A percentile compares a stretch with the other conserved stretches of the same genome.
Evolutionary conservation across 768 basidiomycete species (phyloP).

Genomic region (Tylopilus felleus): DNA sequence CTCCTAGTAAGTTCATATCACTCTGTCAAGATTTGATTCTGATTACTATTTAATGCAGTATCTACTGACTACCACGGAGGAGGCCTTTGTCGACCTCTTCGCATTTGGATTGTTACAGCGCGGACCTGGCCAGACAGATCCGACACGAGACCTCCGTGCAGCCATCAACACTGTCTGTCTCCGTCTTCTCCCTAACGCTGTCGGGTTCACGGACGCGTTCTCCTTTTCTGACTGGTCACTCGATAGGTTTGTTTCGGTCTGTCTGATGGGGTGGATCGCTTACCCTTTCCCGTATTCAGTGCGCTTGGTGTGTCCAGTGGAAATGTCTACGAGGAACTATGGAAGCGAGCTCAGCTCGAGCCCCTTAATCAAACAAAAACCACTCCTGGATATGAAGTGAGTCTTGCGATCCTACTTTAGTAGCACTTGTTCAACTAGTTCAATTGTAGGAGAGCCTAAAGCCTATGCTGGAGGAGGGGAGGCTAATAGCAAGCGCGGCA

Average conservation of each 20-base stretch:
- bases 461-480: conserved; percentile 26
- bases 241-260: conserved; percentile 44
- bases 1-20: conserved; percentile 24
- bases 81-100: conserved; percentile 54
- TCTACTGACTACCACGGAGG: conserved; percentile 55
- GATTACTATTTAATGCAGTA: conserved; percentile 39
- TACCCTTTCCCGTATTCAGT: conserved; percentile 33
- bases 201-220: conserved; percentile 71
- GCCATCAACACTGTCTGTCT: conserved; percentile 48
- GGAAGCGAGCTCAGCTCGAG: conserved; percentile 54
- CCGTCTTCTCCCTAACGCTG: conserved; percentile 57
- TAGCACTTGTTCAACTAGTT: neutral
- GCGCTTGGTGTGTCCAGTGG: conserved; percentile 64
- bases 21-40: too few relatives aligned
- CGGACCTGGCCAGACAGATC: conserved; percentile 32
- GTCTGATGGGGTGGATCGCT: neutral
- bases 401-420: neutral
- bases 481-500: conserved; percentile 8
- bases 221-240: conserved; percentile 74
- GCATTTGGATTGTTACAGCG: conserved; percentile 46
- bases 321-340: conserved; percentile 64
- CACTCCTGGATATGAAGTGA: conserved; percentile 55
- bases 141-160: conserved; percentile 46
- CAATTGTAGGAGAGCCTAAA: conserved; percentile 23
- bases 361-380: conserved; percentile 55